Evolutionary conservation across 179 eudicot species (phyloP).

Genomic region (Vitellaria paradoxa): DNA sequence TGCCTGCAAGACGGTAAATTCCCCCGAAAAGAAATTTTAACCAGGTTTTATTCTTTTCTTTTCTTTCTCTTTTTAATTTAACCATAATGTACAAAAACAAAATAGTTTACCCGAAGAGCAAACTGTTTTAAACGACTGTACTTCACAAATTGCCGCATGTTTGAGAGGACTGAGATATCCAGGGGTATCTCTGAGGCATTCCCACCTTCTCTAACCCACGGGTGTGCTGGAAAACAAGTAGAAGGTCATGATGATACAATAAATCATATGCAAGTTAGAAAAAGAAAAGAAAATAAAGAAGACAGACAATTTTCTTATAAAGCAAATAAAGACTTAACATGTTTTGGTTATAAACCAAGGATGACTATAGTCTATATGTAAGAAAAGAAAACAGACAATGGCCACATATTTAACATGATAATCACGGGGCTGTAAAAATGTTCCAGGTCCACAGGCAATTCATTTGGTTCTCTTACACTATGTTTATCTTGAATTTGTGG

Average conservation of each 20-base stretch:
- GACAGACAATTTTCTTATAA: background rate
- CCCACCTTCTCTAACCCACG: constrained; percentile 99
- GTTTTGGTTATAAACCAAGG: background rate
- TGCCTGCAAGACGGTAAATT: constrained; percentile 47
- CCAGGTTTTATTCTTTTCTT: background rate
- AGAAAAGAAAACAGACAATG: background rate
- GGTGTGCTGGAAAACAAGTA: constrained; percentile 62
- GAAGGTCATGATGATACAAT: background rate
- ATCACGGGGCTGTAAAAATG: background rate
- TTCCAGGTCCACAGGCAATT: background rate
- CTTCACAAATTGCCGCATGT: constrained; percentile 93
- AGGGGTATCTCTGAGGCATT: constrained; percentile 87
- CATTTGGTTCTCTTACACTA: background rate
- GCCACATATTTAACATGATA: background rate
- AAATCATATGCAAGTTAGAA: background rate
- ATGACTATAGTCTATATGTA: background rate
- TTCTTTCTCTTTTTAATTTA: background rate
- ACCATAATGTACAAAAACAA: constrained; percentile 1
- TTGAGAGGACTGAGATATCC: constrained; percentile 83
- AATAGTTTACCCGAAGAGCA: constrained; percentile 72
- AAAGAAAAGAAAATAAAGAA: background rate
- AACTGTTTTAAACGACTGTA: constrained; percentile 92
- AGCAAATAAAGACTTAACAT: background rate
- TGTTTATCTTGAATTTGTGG: too few species aligned
- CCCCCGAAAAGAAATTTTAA: background rate